These are phyloP conservation scores for Crinitomyces ghanaensis DNA, from an alignment of 805 yeast genomes.

Conservation along the genomic window DNA sequence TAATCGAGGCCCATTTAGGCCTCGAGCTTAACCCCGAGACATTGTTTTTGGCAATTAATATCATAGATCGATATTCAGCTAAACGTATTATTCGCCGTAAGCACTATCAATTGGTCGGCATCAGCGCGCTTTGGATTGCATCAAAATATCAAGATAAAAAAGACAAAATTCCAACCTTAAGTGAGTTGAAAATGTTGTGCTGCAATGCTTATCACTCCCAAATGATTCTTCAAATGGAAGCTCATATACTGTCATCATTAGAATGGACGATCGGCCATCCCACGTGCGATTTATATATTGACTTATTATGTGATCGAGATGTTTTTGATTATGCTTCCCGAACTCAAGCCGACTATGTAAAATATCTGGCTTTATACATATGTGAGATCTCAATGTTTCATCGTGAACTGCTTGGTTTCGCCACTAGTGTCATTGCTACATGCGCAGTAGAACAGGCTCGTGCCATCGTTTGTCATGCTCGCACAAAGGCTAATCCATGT, in stretches of 20 bases:
- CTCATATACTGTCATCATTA: conserved; percentile 58
- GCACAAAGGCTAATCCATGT: conserved; percentile 21
- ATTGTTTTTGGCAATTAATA: conserved; percentile 55
- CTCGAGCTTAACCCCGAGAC: conserved; percentile 55
- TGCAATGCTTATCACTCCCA: conserved; percentile 51
- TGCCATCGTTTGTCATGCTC: conserved; percentile 9
- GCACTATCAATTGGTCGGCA: conserved; percentile 82
- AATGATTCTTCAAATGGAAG: conserved; percentile 65
- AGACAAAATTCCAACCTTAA: conserved; percentile 61
- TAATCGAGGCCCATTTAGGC: conserved; percentile 53
- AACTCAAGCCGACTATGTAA: too few species aligned
- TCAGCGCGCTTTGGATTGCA: conserved; percentile 88
- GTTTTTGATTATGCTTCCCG: conserved; percentile 12
- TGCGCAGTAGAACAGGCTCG: conserved; percentile 19
- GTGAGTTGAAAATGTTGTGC: conserved; percentile 62
- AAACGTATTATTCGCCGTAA: conserved; percentile 73
- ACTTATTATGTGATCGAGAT: too few species aligned
- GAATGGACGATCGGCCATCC: conserved; percentile 67
- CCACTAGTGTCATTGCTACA: conserved; percentile 27
- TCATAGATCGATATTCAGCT: conserved; percentile 87
- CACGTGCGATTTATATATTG: conserved; percentile 35
- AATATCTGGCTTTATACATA: conserved; percentile 26
- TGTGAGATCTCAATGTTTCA: conserved; percentile 29
- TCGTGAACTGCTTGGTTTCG: conserved; percentile 20
- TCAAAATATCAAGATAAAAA: conserved; percentile 71